Evolutionary conservation across 176 grass and related monocot species (phyloP).

Genomic region (Triticum urartu): DNA sequence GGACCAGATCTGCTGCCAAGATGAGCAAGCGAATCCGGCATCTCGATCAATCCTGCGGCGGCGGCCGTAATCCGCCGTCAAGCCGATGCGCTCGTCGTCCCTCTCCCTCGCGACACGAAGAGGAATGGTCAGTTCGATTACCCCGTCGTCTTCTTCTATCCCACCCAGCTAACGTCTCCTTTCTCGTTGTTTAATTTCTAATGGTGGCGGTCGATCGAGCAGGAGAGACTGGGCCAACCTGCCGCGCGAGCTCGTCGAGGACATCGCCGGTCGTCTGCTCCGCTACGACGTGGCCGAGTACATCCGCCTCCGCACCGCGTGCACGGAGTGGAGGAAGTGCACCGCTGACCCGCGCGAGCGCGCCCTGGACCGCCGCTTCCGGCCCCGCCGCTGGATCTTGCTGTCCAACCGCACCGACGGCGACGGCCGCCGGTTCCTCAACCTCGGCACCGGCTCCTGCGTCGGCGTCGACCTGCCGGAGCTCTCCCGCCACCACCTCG

Average conservation of each 20-base stretch:
- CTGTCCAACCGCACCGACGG: background rate
- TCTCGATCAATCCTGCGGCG: too few relatives aligned
- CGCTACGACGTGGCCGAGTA: background rate
- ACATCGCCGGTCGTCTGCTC: background rate
- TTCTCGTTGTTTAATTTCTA: too few relatives aligned
- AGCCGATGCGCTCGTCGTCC: too few relatives aligned
- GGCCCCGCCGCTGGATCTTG: background rate
- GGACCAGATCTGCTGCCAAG: too few relatives aligned
- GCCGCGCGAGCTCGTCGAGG: background rate
- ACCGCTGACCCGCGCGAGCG: background rate
- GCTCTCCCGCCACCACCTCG: background rate
- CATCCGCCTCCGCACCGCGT: background rate
- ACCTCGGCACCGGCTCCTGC: background rate
- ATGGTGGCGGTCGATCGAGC: background rate
- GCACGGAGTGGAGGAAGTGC: background rate
- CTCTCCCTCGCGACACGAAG: too few relatives aligned
- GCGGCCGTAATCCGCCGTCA: too few relatives aligned
- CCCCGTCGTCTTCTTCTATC: too few relatives aligned
- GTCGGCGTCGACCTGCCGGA: background rate
- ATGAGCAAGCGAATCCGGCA: too few relatives aligned
- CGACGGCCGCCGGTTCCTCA: background rate
- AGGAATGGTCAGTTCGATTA: too few relatives aligned
- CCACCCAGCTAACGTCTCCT: too few relatives aligned
- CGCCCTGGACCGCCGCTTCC: background rate
- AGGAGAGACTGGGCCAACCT: background rate